A percentile compares a stretch with the other conserved stretches of the same genome.
These are phyloP conservation scores for Aspergillus intermedius DNA, from an alignment of 2,329 filamentous ascomycete genomes.

Conservation along the genomic window DNA sequence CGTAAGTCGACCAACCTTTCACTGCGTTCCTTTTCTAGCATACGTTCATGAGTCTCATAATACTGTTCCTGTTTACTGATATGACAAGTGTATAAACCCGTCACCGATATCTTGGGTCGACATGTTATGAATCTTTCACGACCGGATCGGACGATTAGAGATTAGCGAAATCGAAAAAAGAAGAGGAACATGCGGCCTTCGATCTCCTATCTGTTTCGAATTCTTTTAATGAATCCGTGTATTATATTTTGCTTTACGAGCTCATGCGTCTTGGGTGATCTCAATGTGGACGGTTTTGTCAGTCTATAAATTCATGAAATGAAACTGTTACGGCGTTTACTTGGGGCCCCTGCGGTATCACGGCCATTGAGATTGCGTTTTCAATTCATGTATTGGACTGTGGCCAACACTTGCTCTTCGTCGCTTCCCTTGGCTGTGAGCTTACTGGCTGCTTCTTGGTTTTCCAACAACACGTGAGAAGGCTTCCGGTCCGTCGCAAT, in stretches of 20 bases:
- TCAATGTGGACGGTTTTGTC: constrained; percentile 2
- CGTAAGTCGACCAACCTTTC: constrained; percentile 33
- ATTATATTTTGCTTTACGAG: constrained; percentile 19
- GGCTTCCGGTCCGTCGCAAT: no score
- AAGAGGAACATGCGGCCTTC: neutral
- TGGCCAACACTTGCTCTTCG: no score
- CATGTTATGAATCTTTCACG: constrained; percentile 5
- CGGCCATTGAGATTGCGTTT: neutral
- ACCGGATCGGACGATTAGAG: neutral
- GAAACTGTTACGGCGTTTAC: neutral
- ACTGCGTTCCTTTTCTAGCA: constrained; percentile 15
- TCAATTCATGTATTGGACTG: no score
- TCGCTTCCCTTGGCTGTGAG: no score
- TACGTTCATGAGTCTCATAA: constrained; percentile 2
- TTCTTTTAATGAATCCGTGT: constrained; percentile 15
- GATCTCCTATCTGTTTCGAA: constrained; percentile 5
- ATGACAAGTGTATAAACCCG: constrained; percentile 14
- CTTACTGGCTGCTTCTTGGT: no score
- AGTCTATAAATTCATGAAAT: constrained; percentile 5
- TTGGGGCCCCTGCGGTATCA: neutral
- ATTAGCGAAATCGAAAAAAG: constrained; percentile 1
- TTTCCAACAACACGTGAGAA: no score
- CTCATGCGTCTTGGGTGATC: constrained; percentile 10
- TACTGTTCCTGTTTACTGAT: constrained; percentile 10
- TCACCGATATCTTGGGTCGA: constrained; percentile 1